Conservation (phyloP, 768 basidiomycete species). For the Tylopilus vinaceipallidus region DNA sequence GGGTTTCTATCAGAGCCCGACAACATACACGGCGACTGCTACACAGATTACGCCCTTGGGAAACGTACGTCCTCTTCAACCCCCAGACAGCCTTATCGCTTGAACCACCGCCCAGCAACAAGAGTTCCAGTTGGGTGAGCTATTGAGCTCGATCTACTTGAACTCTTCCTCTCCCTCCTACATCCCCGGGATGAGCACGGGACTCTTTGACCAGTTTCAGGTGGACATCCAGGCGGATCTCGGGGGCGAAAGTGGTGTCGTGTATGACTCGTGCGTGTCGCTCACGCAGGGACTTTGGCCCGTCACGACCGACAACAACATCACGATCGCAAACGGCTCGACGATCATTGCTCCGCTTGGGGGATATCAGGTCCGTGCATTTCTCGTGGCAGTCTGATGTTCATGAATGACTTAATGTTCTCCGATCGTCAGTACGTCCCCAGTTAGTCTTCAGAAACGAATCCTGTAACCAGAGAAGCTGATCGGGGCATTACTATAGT, state of each 20-base stretch:
- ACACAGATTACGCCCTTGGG: conserved; percentile 70
- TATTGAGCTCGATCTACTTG: conserved; percentile 54
- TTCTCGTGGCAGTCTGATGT: not conserved
- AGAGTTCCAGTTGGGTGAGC: conserved; percentile 54
- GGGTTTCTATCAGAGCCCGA: conserved; percentile 66
- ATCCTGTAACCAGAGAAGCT: not conserved
- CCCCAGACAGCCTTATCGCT: not conserved
- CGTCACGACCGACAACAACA: conserved; percentile 41
- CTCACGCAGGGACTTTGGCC: conserved; percentile 72
- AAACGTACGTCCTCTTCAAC: conserved; percentile 46
- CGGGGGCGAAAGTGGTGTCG: conserved; percentile 67
- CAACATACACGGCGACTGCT: conserved; percentile 51
- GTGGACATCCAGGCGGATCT: conserved; percentile 60
- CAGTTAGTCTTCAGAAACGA: conserved; percentile 27
- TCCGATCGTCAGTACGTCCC: conserved; percentile 36
- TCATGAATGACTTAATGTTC: not conserved
- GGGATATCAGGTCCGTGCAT: conserved; percentile 56
- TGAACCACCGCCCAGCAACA: conserved; percentile 39
- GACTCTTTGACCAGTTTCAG: conserved; percentile 37
- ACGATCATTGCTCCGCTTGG: conserved; percentile 54
- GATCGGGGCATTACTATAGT: conserved; percentile 39
- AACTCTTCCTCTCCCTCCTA: conserved; percentile 50
- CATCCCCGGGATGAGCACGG: conserved; percentile 41
- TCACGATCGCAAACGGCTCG: conserved; percentile 65
- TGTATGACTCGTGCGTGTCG: conserved; percentile 63